Base-by-base conservation (phyloP, 768 basidiomycete genomes). In the Lanmaoa pseudosensibilis region DNA sequence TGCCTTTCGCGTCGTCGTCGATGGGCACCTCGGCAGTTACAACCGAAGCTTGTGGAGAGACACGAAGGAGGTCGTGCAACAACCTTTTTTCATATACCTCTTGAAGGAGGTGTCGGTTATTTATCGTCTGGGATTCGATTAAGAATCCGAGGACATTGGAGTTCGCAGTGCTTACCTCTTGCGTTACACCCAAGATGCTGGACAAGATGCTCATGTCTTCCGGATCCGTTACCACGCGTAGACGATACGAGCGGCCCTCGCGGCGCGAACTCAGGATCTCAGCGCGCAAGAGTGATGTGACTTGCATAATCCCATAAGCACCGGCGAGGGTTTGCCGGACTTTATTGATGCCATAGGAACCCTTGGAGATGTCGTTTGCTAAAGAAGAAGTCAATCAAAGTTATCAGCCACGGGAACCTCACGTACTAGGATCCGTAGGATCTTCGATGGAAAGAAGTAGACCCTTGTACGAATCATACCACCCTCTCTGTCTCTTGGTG, bases 321-420 rank as follows among this genome's bases (percentile, higher is more conserved):
- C 95, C 95, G 0, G 89, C 87, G 57, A 98, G 80, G 3, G 92
- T 88, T 48, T 84, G 82, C 23, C 86, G 85, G 38, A 98, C 94
- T 66, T 86, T 87, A 27, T 80, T 75, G 60, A 97, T 91, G 34
- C 84, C 86, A 72, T 84, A 95, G 0, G 94, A 94, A 2, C 94
- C 92, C 50, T 81, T 84, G 0, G 94, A 93, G 27, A 98, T 92
- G 73, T 98, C 95, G 68, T 98, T 98, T 21, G 85, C 94, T 98
- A 66, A 2, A 41, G 55, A 52, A 40, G 37, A 25, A 46, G 46
- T 52, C 40, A 52, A 57, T 21, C n/a, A 27, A n/a, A 19, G 18
- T 27, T 13, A 43, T 40, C 37, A 32, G 30, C 46, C 19, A 49
- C 19, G 16, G 36, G 49, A 38, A 50, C 30, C n/a, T 6, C 7